These are phyloP conservation scores for Acer negundo DNA, from an alignment of 345 rosid genomes.

Conservation along the genomic window DNA sequence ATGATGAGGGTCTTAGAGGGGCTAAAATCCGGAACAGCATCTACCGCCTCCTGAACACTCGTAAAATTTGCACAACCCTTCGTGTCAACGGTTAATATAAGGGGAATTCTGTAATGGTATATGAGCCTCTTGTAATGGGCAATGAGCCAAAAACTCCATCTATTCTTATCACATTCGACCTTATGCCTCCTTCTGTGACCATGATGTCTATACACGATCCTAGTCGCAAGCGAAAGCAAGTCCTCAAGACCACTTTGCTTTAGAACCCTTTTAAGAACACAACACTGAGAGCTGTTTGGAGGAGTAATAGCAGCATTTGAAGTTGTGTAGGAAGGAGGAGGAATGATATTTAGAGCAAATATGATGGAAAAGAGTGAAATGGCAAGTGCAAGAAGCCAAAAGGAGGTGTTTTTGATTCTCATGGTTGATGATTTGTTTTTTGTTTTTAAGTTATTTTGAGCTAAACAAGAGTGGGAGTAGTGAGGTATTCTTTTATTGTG, in stretches of 20 bases:
- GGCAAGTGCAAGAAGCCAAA: constrained; percentile 40
- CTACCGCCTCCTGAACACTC: constrained; percentile 71
- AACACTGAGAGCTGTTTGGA: background rate
- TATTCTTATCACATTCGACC: constrained; percentile 33
- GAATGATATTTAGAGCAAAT: constrained; percentile 25
- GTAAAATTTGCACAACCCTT: constrained; percentile 71
- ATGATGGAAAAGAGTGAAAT: constrained; percentile 39
- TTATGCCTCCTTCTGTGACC: constrained; percentile 9
- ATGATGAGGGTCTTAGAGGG: constrained; percentile 55
- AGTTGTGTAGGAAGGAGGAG: constrained; percentile 10
- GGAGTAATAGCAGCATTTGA: background rate
- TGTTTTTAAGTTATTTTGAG: background rate
- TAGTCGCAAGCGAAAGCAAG: constrained; percentile 9
- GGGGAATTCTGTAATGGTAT: constrained; percentile 34
- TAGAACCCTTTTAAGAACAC: constrained; percentile 17
- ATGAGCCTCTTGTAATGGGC: constrained; percentile 28
- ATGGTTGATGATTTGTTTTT: constrained; percentile 15
- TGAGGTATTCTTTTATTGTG: background rate
- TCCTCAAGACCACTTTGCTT: constrained; percentile 20
- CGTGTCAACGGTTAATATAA: constrained; percentile 59
- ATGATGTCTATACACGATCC: constrained; percentile 21
- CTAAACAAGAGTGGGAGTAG: background rate
- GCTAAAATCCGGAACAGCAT: constrained; percentile 61
- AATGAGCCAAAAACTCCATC: constrained; percentile 44
- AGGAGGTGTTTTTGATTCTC: constrained; percentile 33